Percentiles rank a stretch among this genome's conserved stretches.
These are phyloP conservation scores for Lavandula angustifolia DNA, from an alignment of 257 asterid species.

Conservation along the genomic window DNA sequence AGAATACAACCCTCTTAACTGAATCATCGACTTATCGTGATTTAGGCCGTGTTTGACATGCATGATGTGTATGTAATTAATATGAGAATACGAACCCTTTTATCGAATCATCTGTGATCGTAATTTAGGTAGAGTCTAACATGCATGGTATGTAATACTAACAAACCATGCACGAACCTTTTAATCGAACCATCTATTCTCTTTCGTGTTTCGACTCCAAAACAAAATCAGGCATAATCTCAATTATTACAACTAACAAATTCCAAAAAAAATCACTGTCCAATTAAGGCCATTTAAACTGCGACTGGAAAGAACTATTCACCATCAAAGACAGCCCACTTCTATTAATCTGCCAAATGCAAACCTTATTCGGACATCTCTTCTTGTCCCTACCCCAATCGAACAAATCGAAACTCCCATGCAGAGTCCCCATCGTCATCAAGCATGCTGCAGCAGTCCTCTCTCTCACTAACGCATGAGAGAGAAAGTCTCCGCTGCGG, in stretches of 20 bases:
- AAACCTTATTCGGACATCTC: not conserved
- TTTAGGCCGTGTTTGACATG: no score
- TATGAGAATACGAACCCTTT: no score
- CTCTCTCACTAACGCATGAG: slow-evolving; percentile 11
- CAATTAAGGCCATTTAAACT: slow-evolving; percentile 17
- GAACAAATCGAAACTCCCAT: slow-evolving; percentile 8
- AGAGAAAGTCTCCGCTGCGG: not conserved
- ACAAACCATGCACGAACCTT: no score
- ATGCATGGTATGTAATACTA: no score
- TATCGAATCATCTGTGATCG: no score
- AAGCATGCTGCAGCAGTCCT: slow-evolving; percentile 4
- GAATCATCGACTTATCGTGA: no score
- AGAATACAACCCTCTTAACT: no score
- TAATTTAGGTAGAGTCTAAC: no score
- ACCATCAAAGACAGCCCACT: not conserved
- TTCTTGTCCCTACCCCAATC: slow-evolving; percentile 16
- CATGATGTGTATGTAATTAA: no score
- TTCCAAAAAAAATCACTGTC: no score
- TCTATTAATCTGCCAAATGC: not conserved
- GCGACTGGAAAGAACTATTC: not conserved
- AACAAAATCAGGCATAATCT: no score
- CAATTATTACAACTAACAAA: not conserved
- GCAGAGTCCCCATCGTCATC: slow-evolving; percentile 14
- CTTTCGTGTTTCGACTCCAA: not conserved
- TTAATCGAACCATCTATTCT: not conserved